Evolutionary conservation across 2,329 filamentous ascomycete genomes (phyloP).

Genomic region (Aspergillus texensis): DNA sequence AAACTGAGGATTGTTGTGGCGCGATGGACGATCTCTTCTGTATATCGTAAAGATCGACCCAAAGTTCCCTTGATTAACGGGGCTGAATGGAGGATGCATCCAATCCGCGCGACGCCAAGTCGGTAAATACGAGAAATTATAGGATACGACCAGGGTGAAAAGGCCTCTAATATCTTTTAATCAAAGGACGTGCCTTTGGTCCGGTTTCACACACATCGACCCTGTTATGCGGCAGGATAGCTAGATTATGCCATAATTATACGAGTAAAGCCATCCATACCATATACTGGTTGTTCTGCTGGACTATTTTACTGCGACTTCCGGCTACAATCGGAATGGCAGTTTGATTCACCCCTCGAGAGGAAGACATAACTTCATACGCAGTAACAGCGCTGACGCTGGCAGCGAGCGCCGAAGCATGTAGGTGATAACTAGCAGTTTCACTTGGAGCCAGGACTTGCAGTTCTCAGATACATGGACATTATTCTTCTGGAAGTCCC

Average conservation of each 20-base stretch:
- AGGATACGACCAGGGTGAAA: background rate
- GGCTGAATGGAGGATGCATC: background rate
- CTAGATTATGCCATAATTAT: background rate
- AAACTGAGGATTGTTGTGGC: background rate
- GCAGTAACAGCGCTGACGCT: no score
- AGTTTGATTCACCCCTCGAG: no score
- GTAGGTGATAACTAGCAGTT: no score
- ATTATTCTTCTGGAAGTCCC: no score
- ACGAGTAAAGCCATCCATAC: background rate
- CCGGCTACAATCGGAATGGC: background rate
- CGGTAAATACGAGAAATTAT: constrained; percentile 1
- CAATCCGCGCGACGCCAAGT: constrained; percentile 1
- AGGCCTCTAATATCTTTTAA: background rate
- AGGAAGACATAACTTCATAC: no score
- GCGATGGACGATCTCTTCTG: background rate
- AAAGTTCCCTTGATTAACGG: background rate
- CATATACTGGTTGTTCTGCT: background rate
- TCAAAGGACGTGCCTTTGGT: background rate
- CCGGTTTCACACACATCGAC: background rate
- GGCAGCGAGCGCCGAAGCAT: no score
- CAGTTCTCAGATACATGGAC: no score
- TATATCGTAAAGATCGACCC: constrained; percentile 2
- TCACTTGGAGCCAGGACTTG: no score
- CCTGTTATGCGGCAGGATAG: background rate
- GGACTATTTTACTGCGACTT: background rate